Evolutionary conservation across 2,329 filamentous ascomycete species (phyloP).

Genomic region (Phaeosphaeriaceae sp.): DNA sequence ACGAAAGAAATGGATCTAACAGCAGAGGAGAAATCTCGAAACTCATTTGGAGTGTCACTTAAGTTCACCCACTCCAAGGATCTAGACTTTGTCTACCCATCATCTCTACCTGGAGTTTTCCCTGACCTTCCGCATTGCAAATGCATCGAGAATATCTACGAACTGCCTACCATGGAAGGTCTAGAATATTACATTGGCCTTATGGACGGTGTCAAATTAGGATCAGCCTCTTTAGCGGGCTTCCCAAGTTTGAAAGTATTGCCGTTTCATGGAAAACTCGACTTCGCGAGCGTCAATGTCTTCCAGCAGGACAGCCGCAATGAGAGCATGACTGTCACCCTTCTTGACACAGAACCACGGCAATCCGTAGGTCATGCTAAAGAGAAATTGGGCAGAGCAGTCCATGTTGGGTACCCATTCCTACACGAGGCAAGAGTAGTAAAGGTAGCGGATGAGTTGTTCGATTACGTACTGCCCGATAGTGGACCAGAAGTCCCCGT

Average conservation of each 20-base stretch:
- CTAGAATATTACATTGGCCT: conserved; percentile 84
- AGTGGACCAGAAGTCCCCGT: conserved; percentile 67
- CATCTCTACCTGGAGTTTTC: conserved; percentile 86
- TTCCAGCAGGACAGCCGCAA: conserved; percentile 97
- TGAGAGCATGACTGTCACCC: conserved; percentile 91
- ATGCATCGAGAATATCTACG: conserved; percentile 95
- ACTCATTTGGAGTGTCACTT: conserved; percentile 87
- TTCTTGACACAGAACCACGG: conserved; percentile 75
- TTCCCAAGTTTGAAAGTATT: conserved; percentile 91
- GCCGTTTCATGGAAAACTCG: conserved; percentile 79
- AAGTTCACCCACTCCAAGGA: conserved; percentile 89
- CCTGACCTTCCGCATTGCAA: conserved; percentile 85
- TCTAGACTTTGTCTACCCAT: conserved; percentile 82
- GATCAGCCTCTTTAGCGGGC: conserved; percentile 82
- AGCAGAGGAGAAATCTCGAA: conserved; percentile 78
- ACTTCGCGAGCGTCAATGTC: conserved; percentile 88
- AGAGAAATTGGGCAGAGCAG: conserved; percentile 79
- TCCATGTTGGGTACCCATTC: conserved; percentile 94
- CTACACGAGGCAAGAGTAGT: conserved; percentile 91
- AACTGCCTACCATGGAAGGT: conserved; percentile 90
- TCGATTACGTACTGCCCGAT: conserved; percentile 78
- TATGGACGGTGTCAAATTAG: conserved; percentile 82
- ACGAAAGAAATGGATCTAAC: conserved; percentile 80
- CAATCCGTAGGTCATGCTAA: conserved; percentile 76
- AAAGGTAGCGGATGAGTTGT: conserved; percentile 89